A percentile compares a stretch with the other conserved stretches of the same genome.
phyloP scores from a whole-genome alignment of 2,329 filamentous ascomycete species.

The Colletotrichum sp. region DNA sequence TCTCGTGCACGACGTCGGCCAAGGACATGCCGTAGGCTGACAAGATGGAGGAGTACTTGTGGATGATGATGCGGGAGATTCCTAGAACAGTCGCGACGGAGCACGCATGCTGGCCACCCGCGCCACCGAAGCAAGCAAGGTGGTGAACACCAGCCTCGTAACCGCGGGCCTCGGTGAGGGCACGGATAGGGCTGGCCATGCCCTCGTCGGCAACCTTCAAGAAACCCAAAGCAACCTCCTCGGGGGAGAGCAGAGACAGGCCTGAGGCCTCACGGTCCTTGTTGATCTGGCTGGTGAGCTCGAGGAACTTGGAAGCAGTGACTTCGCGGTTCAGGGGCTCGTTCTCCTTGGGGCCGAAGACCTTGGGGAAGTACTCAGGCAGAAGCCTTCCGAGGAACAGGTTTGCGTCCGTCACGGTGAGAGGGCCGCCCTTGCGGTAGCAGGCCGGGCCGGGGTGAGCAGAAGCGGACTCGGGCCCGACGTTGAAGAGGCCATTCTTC shows the following conservation, averaged over 20 bases:
- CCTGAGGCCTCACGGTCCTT: constrained; percentile 28
- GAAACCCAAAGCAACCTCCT: constrained; percentile 42
- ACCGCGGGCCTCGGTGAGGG: constrained; percentile 39
- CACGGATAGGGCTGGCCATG: constrained; percentile 40
- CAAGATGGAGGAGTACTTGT: constrained; percentile 49
- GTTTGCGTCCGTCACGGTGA: constrained; percentile 77
- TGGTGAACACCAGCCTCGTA: constrained; percentile 38
- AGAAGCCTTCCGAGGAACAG: constrained; percentile 65
- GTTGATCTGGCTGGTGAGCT: constrained; percentile 48
- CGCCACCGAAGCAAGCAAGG: constrained; percentile 38
- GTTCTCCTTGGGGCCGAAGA: constrained; percentile 73
- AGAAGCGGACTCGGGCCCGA: constrained; percentile 74
- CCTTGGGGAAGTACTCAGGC: constrained; percentile 74
- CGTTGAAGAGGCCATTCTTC: constrained; percentile 74
- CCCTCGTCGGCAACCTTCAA: constrained; percentile 40
- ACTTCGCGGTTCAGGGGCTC: constrained; percentile 51
- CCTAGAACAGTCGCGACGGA: constrained; percentile 46
- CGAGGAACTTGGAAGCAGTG: constrained; percentile 41
- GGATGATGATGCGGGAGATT: constrained; percentile 47
- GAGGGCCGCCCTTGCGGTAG: constrained; percentile 74
- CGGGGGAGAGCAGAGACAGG: constrained; percentile 30
- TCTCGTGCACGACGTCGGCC: constrained; percentile 49
- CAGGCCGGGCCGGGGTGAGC: constrained; percentile 76
- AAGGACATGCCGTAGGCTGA: constrained; percentile 52
- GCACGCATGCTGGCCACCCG: constrained; percentile 49